Base-by-base conservation (phyloP, 345 rosid species). In the Salix suchowensis region DNA sequence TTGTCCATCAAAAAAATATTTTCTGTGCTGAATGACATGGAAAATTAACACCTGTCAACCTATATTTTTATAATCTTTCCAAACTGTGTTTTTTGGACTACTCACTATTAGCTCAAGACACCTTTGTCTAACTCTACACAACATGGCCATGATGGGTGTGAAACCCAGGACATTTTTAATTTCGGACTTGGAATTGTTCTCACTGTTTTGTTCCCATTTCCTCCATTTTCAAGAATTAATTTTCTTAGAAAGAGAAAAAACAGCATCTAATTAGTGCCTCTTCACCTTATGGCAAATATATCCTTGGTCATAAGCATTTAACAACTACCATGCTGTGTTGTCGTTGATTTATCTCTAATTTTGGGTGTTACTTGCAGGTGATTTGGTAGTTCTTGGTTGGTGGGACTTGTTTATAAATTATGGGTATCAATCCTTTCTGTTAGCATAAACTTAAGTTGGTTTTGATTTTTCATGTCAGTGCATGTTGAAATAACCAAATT, bases 381-480 rank as follows among this genome's bases (percentile, higher is more conserved):
- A 90, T 76, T 90, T 94, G 64, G 89, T 83, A 40, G 92, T 91
- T 30, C 85, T 94, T 74, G 95, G 95, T 81, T 94, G 97, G 98
- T 94, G 98, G 98, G 98, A 90, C 83, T 88, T 95, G 71, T 89
- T 92, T 83, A 90, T 91, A 82, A 92, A 91, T 76, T 95, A 86
- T 24, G 94, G 98, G 96, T 91, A 91, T 74, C 24, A 32, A 55
- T 71, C 32, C 74, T 26, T 79, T 58, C 42, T 65, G 44, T 74
- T 79, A 72, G 24, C 36, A 50, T 13, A 58, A 9, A n/a, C 62
- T 23, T n/a, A 21, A 2, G n/a, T 10, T 73, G 48, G 26, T 42
- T 67, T 80, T 62, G 64, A 36, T 54, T 50, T 4, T 39, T 37
- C 12, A 23, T 23, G 4, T 36, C 60, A 21, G 30, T 70, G 28